Conservation (phyloP, 768 basidiomycete genomes). For the Mycena polygramma region DNA sequence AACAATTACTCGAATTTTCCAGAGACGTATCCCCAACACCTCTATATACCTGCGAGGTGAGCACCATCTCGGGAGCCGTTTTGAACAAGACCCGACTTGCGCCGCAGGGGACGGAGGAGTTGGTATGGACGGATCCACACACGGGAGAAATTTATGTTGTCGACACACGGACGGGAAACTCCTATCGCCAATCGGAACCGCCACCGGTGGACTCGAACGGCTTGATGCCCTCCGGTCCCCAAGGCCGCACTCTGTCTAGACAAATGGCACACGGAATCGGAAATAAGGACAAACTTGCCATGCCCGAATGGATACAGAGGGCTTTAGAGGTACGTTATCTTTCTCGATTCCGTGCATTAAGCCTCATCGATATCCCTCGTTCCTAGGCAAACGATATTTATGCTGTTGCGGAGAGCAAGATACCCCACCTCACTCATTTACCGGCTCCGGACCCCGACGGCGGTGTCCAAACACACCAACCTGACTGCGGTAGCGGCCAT, state of each 20-base stretch:
- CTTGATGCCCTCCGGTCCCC: constrained; percentile 43
- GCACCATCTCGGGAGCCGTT: neutral
- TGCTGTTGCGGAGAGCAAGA: constrained; percentile 58
- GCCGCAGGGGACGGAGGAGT: constrained; percentile 49
- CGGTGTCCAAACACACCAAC: constrained; percentile 12
- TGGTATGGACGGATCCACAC: constrained; percentile 73
- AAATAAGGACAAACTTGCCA: constrained; percentile 37
- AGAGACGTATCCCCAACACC: constrained; percentile 29
- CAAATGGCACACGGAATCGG: constrained; percentile 34
- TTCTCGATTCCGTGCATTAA: constrained; percentile 23
- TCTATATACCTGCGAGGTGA: constrained; percentile 28
- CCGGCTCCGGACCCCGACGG: constrained; percentile 27
- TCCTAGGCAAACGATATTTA: constrained; percentile 71
- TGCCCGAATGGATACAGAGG: constrained; percentile 75
- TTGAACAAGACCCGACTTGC: constrained; percentile 6
- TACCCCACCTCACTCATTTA: constrained; percentile 47
- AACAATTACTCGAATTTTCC: neutral
- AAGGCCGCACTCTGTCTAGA: constrained; percentile 37
- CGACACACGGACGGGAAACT: constrained; percentile 79
- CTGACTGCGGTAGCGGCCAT: constrained; percentile 20
- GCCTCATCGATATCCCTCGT: constrained; percentile 2
- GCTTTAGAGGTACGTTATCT: constrained; percentile 65
- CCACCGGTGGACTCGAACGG: constrained; percentile 31
- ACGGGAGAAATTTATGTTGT: constrained; percentile 72
- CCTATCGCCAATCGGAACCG: constrained; percentile 53